These are phyloP conservation scores for Trichosporon ovoides DNA, from an alignment of 1,284 basidiomycete genomes.

Conservation along the genomic window DNA sequence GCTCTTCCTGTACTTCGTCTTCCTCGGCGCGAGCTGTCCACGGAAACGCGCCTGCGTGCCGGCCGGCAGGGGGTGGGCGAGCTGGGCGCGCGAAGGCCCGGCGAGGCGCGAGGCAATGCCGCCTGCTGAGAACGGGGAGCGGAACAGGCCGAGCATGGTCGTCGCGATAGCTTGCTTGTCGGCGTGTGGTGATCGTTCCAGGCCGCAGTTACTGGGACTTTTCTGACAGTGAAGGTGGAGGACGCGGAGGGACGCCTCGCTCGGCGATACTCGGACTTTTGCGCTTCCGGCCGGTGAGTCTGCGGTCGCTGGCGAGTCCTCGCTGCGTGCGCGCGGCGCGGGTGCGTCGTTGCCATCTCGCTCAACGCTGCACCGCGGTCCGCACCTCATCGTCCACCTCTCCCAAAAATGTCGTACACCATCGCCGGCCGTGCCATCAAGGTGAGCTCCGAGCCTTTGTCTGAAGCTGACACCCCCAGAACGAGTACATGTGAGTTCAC, in stretches of 20 bases:
- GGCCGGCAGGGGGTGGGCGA: conserved; percentile 1
- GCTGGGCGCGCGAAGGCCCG: conserved; percentile 6
- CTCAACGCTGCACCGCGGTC: background rate
- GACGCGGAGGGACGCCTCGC: conserved; percentile 1
- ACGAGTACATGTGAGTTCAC: conserved; percentile 43
- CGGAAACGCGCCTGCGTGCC: conserved; percentile 48
- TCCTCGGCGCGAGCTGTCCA: conserved; percentile 70
- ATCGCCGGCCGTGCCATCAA: conserved; percentile 49
- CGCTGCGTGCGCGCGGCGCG: background rate
- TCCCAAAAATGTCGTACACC: conserved; percentile 46
- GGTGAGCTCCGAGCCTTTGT: conserved; percentile 27
- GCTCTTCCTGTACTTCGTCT: conserved; percentile 74
- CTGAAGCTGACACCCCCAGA: conserved; percentile 20
- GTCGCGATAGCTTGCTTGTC: background rate
- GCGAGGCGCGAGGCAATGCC: conserved; percentile 16
- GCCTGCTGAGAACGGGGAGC: conserved; percentile 7
- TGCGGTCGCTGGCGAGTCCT: background rate
- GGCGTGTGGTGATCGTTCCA: background rate
- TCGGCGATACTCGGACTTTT: conserved; percentile 15
- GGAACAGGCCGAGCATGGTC: conserved; percentile 28
- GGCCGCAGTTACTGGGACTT: background rate
- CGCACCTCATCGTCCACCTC: conserved; percentile 6
- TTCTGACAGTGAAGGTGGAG: background rate
- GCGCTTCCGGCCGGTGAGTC: background rate
- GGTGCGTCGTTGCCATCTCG: conserved; percentile 6